Conservation (phyloP, 768 basidiomycete genomes). For the Psilocybe azurescens region DNA sequence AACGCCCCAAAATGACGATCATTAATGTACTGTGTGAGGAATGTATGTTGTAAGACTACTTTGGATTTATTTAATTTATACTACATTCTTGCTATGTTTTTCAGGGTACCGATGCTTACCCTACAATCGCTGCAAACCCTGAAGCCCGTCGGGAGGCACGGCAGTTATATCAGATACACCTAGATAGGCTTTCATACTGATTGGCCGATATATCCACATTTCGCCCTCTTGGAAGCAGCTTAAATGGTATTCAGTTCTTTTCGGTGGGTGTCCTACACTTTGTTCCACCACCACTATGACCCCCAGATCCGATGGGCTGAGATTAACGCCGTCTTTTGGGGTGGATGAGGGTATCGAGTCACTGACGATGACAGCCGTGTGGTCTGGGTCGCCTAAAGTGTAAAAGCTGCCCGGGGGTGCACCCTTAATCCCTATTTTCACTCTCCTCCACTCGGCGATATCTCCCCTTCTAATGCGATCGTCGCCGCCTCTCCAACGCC, state of each 20-base stretch:
- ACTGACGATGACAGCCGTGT: constrained; percentile 54
- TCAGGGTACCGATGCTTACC: background rate
- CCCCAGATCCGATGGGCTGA: constrained; percentile 46
- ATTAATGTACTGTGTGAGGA: constrained; percentile 7
- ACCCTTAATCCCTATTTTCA: constrained; percentile 34
- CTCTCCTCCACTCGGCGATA: constrained; percentile 57
- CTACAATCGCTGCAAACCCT: constrained; percentile 18
- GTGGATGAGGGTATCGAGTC: constrained; percentile 38
- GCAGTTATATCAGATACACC: constrained; percentile 31
- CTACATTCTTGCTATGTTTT: background rate
- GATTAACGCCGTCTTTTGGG: constrained; percentile 36
- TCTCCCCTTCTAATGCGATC: constrained; percentile 57
- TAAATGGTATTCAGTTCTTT: constrained; percentile 47
- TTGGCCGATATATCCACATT: constrained; percentile 62
- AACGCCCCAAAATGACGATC: constrained; percentile 7
- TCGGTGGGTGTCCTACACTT: constrained; percentile 46
- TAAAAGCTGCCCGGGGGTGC: constrained; percentile 29
- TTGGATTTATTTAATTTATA: constrained; percentile 1
- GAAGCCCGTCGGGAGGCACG: constrained; percentile 23
- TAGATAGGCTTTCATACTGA: constrained; percentile 43
- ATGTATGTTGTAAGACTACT: constrained; percentile 14
- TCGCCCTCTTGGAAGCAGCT: constrained; percentile 51
- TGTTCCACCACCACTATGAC: constrained; percentile 61
- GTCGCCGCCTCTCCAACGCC: constrained; percentile 58
- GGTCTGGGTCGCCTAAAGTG: constrained; percentile 56